Conservation (phyloP, 768 basidiomycete genomes). For the Boletus sp. region DNA sequence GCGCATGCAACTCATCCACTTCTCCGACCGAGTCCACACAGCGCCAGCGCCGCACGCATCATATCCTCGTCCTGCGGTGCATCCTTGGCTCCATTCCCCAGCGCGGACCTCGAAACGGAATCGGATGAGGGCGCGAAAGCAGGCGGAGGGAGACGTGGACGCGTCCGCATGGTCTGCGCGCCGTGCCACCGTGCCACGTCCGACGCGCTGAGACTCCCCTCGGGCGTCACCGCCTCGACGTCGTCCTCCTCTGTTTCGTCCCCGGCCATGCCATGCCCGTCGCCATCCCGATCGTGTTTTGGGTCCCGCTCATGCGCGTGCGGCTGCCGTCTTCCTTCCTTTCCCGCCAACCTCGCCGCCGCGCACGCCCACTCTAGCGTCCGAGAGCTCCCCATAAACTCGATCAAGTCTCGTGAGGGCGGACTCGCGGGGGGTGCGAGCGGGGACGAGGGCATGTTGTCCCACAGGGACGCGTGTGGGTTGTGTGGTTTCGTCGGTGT, state of each 20-base stretch:
- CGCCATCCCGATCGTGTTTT: neutral
- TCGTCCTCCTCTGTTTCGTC: conserved; percentile 64
- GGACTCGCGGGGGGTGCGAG: conserved; percentile 37
- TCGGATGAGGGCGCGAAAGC: neutral
- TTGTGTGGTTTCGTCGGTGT: conserved; percentile 30
- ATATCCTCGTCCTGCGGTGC: conserved; percentile 54
- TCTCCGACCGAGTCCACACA: conserved; percentile 51
- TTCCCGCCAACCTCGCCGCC: conserved; percentile 49
- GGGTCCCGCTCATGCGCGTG: neutral
- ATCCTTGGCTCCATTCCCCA: conserved; percentile 7
- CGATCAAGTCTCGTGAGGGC: conserved; percentile 29
- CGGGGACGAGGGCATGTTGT: conserved; percentile 42
- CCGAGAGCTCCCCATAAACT: conserved; percentile 26
- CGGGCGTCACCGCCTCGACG: conserved; percentile 63
- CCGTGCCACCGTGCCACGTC: conserved; percentile 39
- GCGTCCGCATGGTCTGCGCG: neutral
- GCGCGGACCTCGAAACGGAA: neutral
- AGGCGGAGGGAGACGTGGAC: conserved; percentile 1
- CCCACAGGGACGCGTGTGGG: conserved; percentile 28
- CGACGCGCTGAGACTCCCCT: conserved; percentile 44
- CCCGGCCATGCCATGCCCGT: conserved; percentile 6
- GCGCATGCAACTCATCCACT: conserved; percentile 9
- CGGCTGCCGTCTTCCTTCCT: conserved; percentile 30
- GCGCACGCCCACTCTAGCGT: conserved; percentile 34
- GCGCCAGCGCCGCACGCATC: conserved; percentile 65